Percentiles rank a stretch among this genome's conserved stretches.
These are phyloP conservation scores for Beauveria australis DNA, from an alignment of 2,329 filamentous ascomycete species.

Conservation along the genomic window DNA sequence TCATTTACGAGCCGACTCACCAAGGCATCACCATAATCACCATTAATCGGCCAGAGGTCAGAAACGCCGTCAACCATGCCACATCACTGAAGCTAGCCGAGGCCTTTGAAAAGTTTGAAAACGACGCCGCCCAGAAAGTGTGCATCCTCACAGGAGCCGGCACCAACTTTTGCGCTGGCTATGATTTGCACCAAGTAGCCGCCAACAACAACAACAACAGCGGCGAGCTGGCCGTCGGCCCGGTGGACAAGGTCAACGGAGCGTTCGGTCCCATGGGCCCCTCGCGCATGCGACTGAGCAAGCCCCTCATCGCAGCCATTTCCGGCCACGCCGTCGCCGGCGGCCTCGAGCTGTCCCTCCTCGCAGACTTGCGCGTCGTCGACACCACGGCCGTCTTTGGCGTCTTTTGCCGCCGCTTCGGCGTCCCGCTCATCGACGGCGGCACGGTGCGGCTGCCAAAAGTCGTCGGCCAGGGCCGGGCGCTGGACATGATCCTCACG, in stretches of 20 bases:
- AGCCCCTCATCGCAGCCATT: conserved; percentile 44
- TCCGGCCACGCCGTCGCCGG: conserved; percentile 46
- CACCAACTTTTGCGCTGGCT: conserved; percentile 45
- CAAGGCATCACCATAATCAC: conserved; percentile 46
- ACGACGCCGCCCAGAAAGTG: conserved; percentile 41
- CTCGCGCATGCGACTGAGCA: conserved; percentile 38
- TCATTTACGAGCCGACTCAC: conserved; percentile 11
- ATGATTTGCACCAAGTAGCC: conserved; percentile 40
- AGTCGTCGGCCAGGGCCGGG: conserved; percentile 42
- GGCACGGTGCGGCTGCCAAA: conserved; percentile 45
- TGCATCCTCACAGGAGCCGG: conserved; percentile 39
- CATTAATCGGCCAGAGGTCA: conserved; percentile 40
- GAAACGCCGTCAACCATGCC: conserved; percentile 43
- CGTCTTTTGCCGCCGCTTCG: conserved; percentile 44
- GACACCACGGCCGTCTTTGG: conserved; percentile 47
- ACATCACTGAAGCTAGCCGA: conserved; percentile 40
- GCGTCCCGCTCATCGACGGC: conserved; percentile 25
- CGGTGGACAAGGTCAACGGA: conserved; percentile 14
- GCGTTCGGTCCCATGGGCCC: conserved; percentile 41
- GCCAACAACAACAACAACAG: conserved; percentile 11
- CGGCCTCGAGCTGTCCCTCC: conserved; percentile 41
- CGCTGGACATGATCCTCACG: conserved; percentile 49
- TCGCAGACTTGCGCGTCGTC: conserved; percentile 45
- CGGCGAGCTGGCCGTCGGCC: conserved; percentile 6
- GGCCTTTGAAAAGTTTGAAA: conserved; percentile 41